Percentiles rank a stretch among this genome's conserved stretches.
Conservation (phyloP, 768 basidiomycete species). For the Kwoniella newhampshirensis region DNA sequence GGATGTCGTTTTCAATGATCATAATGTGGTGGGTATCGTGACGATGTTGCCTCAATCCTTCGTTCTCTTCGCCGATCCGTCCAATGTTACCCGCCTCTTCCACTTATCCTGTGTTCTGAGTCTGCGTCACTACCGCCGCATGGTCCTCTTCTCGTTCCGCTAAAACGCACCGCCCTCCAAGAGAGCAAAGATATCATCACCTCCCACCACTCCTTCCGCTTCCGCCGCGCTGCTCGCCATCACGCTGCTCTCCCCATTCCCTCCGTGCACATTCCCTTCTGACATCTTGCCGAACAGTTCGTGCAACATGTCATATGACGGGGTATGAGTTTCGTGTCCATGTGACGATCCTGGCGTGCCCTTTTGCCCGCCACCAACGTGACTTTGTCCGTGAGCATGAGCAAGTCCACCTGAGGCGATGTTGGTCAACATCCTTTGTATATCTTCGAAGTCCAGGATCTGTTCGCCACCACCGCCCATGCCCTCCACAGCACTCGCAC, state of each 20-base stretch:
- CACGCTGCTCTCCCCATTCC: not conserved
- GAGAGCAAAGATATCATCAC: slow-evolving; percentile 22
- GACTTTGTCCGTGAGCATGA: not conserved
- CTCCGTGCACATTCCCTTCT: not conserved
- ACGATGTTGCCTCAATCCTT: no score
- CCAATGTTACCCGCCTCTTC: no score
- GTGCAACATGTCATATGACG: slow-evolving; percentile 15
- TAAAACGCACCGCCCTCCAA: slow-evolving; percentile 9
- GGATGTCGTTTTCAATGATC: no score
- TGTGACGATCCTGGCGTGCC: not conserved
- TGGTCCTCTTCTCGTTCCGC: no score
- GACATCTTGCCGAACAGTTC: slow-evolving; percentile 14
- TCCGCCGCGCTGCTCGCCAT: slow-evolving; percentile 8
- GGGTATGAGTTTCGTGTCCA: no score
- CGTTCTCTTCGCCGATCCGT: no score
- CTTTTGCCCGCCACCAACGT: not conserved
- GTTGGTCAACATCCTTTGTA: slow-evolving; percentile 19
- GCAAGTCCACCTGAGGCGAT: not conserved
- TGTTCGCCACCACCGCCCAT: not conserved
- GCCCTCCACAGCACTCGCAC: slow-evolving; percentile 5
- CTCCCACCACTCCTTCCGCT: slow-evolving; percentile 16
- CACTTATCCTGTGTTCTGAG: no score
- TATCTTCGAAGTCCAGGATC: slow-evolving; percentile 10
- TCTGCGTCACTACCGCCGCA: no score
- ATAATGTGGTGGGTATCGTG: no score